These are phyloP conservation scores for Coniferiporia sulphurascens DNA, from an alignment of 1,284 basidiomycete species.

Conservation along the genomic window DNA sequence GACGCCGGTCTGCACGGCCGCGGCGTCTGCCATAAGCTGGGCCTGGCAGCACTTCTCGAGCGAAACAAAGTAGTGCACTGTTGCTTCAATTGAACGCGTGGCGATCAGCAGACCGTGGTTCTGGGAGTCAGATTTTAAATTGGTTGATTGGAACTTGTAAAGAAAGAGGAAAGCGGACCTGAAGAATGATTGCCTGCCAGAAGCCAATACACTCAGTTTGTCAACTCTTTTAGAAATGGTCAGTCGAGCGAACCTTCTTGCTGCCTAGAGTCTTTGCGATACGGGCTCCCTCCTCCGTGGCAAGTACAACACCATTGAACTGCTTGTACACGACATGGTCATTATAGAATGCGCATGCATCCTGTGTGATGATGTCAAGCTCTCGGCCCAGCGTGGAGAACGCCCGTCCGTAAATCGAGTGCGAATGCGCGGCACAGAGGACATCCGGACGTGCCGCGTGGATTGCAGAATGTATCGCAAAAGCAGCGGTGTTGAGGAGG, in stretches of 20 bases:
- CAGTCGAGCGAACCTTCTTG: conserved; percentile 36
- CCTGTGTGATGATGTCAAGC: conserved; percentile 50
- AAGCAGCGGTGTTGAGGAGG: conserved; percentile 43
- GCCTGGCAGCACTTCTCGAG: conserved; percentile 45
- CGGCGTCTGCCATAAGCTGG: conserved; percentile 46
- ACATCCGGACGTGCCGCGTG: conserved; percentile 60
- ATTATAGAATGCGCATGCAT: conserved; percentile 43
- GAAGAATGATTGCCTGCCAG: conserved; percentile 24
- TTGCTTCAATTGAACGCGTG: conserved; percentile 37
- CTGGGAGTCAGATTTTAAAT: conserved; percentile 32
- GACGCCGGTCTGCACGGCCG: conserved; percentile 32
- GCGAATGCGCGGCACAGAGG: conserved; percentile 59
- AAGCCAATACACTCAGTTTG: not conserved
- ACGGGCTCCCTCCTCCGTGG: conserved; percentile 49
- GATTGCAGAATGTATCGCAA: conserved; percentile 50
- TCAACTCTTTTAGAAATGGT: conserved; percentile 6
- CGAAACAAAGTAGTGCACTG: conserved; percentile 35
- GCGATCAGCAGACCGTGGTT: conserved; percentile 58
- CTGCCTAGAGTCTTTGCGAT: conserved; percentile 51
- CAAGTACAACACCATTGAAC: conserved; percentile 56
- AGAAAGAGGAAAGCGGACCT: conserved; percentile 17
- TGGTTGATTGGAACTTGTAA: conserved; percentile 12
- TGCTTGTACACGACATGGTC: conserved; percentile 39
- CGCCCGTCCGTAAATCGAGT: conserved; percentile 58
- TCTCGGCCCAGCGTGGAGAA: conserved; percentile 55